Base-by-base conservation (phyloP, 805 yeast species). In the Saccharomycopsis malanga region DNA sequence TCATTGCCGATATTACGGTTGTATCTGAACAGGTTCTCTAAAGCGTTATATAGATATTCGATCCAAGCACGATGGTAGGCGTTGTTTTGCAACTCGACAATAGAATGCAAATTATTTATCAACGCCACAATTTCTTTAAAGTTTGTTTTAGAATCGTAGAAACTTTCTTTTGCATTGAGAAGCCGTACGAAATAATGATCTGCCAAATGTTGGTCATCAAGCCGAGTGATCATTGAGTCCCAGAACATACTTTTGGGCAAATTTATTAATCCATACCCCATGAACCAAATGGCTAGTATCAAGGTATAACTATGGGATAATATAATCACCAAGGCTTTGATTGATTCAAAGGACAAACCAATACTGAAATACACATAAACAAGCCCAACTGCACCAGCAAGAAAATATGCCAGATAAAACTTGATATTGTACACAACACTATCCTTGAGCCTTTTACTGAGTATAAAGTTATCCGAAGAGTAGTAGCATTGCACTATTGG, bases 191-290 rank as follows among this genome's bases (percentile, higher is more conserved):
- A 85, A 25, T 66, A 57, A 4, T 58, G 55, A 14, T 60, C 58
- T 25, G 43, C 34, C 2, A 73, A 58, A 34, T 61, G 61, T 9
- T 57, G 45, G 6, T 58, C 73, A 60, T 73, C 61, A 50, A 65
- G 48, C 50, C 64, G 57, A 7, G 53, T 52, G 32, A 57, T 34
- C 63, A 68, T 64, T 53, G 65, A 57, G 3, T 59, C 53, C 45
- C 66, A 39, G 29, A 49, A 32, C 10, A 46, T 15, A 2, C 30
- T 61, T 48, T 84, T 70, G 0, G 95, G 94, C 2, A 85, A 68
- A 38, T 73, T 71, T 15, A 84, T 74, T 42, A 84, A 63, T 0
- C 95, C 95, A 61, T 86, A 89, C 2, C 91, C 85, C 84, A 87
- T 79, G 49, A 87, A 65, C 91, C 93, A 85, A 20, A 84, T 71